Base-by-base conservation (phyloP, 164 flowering plant species). In the Aristolochia fimbriata region DNA sequence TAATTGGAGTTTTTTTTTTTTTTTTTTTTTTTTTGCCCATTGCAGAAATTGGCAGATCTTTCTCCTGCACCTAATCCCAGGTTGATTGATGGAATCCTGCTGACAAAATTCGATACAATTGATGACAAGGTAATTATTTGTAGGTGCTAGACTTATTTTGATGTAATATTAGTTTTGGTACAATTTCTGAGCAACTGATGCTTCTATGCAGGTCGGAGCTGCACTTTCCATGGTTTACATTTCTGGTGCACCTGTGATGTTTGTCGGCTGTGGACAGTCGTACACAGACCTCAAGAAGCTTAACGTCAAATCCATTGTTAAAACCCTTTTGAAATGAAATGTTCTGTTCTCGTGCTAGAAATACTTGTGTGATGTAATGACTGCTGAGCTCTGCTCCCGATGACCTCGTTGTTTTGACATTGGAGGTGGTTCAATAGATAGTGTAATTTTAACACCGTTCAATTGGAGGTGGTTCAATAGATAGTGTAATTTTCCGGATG, bases 241-340 rank as follows among this genome's bases (percentile, higher is more conserved):
- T 17, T 93, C 99, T 17, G 96, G 99, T 58, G 81, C 99, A 52
- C 99, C 99, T 0, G 95, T 90, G 49, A 93, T 93, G 95, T 93
- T 93, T 51, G 96, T 93, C 56, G 97, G 99, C 45, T 93, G 97
- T 62, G 99, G 99, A 13, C 99, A 93, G 71, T 88, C 92, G 4
- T 93, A 93, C 63, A 80, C 95, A 0, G 95, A 93, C 68, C 82
- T 88, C 64, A 90, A 90, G 82, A 90, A 90, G 71, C 90, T 93
- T 15, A 83, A 93, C 46, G 92, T 83, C 57, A 90, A 88, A 61
- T 76, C 95, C 46, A 90, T 93, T n/a, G 95, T 86, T 19, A 87
- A 90, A 76, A 93, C 94, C 21, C 96, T 92, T 27, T 79, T 92
- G 15, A 83, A 82, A 55, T 92, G 78, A 86, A 45, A 47, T 13